Conservation (phyloP, 2,329 filamentous ascomycete genomes). For the Cordyceps tenuipes region DNA sequence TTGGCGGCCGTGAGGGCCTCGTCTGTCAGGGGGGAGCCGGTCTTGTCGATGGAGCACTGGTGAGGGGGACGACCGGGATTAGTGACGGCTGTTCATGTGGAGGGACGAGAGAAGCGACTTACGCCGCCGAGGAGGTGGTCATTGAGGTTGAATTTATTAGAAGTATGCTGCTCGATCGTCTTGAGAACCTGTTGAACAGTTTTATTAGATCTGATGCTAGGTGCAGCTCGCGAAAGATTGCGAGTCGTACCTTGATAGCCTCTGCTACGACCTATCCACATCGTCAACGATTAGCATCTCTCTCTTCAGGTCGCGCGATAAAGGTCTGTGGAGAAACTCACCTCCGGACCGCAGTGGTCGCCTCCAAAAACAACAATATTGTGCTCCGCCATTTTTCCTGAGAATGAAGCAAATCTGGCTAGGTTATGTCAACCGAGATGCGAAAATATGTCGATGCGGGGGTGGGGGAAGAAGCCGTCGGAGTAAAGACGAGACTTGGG, state of each 20-base stretch:
- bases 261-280: constrained; percentile 61
- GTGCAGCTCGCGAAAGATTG: not conserved
- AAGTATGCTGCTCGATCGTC: constrained; percentile 63
- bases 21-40: constrained; percentile 71
- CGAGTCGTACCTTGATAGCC: constrained; percentile 62
- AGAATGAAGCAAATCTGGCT: not conserved
- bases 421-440: not conserved
- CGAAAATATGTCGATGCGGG: too few species aligned
- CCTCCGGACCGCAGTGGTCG: constrained; percentile 82
- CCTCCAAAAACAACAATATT: constrained; percentile 77
- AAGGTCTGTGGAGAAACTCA: constrained; percentile 24
- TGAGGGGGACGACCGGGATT: not conserved
- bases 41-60: constrained; percentile 81
- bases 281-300: not conserved
- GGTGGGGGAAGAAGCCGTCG: too few species aligned
- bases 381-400: constrained; percentile 56
- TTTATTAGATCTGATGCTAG: not conserved
- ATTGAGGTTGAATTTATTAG: constrained; percentile 77
- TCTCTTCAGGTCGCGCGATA: not conserved
- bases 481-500: too few species aligned
- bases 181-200: constrained; percentile 56
- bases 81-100: not conserved
- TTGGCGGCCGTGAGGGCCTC: constrained; percentile 77
- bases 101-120: constrained; percentile 33
- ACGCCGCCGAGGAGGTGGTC: constrained; percentile 88